Evolutionary conservation across 805 yeast genomes (phyloP), one percentile per base, ranked within the genome.

Genomic region (Wickerhamiella nectarea): DNA sequence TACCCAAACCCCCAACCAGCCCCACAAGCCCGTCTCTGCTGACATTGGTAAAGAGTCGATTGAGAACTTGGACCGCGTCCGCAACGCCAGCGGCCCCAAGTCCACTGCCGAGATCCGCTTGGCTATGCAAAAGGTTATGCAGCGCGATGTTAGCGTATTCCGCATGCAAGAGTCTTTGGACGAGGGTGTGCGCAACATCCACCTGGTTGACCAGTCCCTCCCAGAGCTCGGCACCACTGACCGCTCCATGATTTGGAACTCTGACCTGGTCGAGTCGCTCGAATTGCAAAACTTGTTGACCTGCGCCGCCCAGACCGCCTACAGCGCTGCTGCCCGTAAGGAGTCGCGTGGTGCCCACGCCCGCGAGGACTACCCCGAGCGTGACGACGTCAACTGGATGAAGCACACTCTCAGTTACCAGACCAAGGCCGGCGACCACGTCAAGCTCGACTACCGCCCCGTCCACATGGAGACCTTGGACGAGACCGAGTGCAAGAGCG

Each of bases 311-410:
- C 98, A 91, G 72, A 87, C 96, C 43, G 97, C 97, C 26, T 70
- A 69, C 52, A 75, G 94, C 50, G 98, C 98, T 42, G 86, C 91
- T 50, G 93, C 85, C 46, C 84, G 98, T 74, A 79, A 72, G 59
- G 98, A 89, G 70, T 86, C 96, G 31, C 84, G 98, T 72, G 98
- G 98, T 70, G 97, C 98, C 40, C 98, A 89, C 62, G 96, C 98
- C 47, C 81, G 97, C 72, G 98, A 89, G 67, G 98, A 89, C 66
- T 87, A 67, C 70, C 96, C 94, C 59, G 78, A 76, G 50, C 85
- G 98, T 76, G 95, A 89, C 62, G 98, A 89, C 64, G 86, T 62
- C 45, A 72, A 86, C 74, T 89, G 98, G 98, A 85, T 84, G 89
- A 91, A 89, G 71, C 98, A 89, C 69, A 73, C 96, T 40, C 70